Conservation (phyloP, 2,329 filamentous ascomycete species). For the Xylaria digitata region DNA sequence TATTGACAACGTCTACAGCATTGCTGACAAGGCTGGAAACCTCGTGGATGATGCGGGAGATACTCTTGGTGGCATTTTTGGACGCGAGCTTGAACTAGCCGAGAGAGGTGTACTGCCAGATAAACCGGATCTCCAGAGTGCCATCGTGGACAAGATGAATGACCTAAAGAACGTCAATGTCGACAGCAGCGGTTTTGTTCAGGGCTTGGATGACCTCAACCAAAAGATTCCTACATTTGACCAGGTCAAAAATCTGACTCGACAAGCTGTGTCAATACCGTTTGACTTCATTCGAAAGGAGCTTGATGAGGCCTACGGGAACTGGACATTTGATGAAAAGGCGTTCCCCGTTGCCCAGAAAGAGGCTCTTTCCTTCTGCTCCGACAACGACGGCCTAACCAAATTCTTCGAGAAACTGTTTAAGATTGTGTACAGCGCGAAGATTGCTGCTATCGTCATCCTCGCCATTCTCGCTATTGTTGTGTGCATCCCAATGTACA, state of each 20-base stretch:
- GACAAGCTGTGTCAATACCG: slow-evolving; percentile 77
- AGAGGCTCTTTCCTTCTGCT: slow-evolving; percentile 86
- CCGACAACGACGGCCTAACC: slow-evolving; percentile 82
- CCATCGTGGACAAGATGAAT: slow-evolving; percentile 64
- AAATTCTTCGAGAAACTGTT: slow-evolving; percentile 83
- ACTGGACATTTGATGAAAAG: slow-evolving; percentile 81
- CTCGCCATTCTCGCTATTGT: slow-evolving; percentile 77
- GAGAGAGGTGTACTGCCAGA: slow-evolving; percentile 37
- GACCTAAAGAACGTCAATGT: slow-evolving; percentile 76
- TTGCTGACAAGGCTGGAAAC: slow-evolving; percentile 60
- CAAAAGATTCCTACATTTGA: slow-evolving; percentile 83
- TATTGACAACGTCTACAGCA: slow-evolving; percentile 67
- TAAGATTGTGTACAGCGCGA: slow-evolving; percentile 73
- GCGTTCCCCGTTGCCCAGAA: slow-evolving; percentile 87
- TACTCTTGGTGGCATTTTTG: slow-evolving; percentile 54
- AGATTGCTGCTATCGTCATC: slow-evolving; percentile 80
- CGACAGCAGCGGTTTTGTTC: slow-evolving; percentile 72
- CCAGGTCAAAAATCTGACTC: slow-evolving; percentile 84
- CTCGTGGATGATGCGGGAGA: slow-evolving; percentile 37
- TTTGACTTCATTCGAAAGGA: slow-evolving; percentile 82
- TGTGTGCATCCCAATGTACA: slow-evolving; percentile 82
- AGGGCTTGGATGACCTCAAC: slow-evolving; percentile 78
- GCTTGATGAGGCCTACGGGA: slow-evolving; percentile 76
- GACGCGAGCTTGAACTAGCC: slow-evolving; percentile 12
- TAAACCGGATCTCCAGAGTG: slow-evolving; percentile 58